Percentiles rank a stretch among this genome's conserved stretches.
These are phyloP conservation scores for Pleurotus tuoliensis DNA, from an alignment of 768 basidiomycete genomes.

Conservation along the genomic window DNA sequence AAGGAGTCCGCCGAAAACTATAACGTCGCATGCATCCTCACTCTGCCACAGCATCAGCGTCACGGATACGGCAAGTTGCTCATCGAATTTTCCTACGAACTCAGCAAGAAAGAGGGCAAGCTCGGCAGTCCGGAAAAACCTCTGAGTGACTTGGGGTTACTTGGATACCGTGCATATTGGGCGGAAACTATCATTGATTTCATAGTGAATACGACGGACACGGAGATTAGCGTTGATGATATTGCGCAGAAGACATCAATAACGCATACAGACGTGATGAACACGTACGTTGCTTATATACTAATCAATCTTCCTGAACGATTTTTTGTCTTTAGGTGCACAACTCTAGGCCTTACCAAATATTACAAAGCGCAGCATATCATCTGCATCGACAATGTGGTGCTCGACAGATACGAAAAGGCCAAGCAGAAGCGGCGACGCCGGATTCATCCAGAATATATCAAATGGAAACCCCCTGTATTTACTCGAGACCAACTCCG, in stretches of 20 bases:
- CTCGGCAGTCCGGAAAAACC: conserved; percentile 98
- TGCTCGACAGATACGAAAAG: conserved; percentile 89
- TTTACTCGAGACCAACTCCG: conserved; percentile 88
- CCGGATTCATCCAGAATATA: conserved; percentile 71
- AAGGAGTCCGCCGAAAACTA: conserved; percentile 98
- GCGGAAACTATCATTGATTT: conserved; percentile 93
- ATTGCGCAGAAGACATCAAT: conserved; percentile 95
- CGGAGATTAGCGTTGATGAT: conserved; percentile 90
- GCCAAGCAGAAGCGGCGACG: conserved; percentile 72
- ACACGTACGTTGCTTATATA: conserved; percentile 68
- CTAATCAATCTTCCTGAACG: conserved; percentile 3
- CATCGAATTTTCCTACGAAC: conserved; percentile 97
- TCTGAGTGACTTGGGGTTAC: conserved; percentile 86
- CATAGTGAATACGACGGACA: conserved; percentile 67
- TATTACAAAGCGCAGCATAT: conserved; percentile 95
- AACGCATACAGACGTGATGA: conserved; percentile 95
- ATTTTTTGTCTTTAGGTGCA: conserved; percentile 57
- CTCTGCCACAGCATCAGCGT: conserved; percentile 97
- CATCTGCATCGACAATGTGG: conserved; percentile 85
- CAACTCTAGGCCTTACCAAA: conserved; percentile 91
- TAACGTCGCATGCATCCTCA: conserved; percentile 98
- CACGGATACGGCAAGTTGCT: conserved; percentile 93
- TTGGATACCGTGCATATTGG: conserved; percentile 96
- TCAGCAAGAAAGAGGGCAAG: conserved; percentile 94
- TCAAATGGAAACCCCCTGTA: conserved; percentile 94